phyloP scores from a whole-genome alignment of 257 asterid genomes.

The Linaria vulgaris region DNA sequence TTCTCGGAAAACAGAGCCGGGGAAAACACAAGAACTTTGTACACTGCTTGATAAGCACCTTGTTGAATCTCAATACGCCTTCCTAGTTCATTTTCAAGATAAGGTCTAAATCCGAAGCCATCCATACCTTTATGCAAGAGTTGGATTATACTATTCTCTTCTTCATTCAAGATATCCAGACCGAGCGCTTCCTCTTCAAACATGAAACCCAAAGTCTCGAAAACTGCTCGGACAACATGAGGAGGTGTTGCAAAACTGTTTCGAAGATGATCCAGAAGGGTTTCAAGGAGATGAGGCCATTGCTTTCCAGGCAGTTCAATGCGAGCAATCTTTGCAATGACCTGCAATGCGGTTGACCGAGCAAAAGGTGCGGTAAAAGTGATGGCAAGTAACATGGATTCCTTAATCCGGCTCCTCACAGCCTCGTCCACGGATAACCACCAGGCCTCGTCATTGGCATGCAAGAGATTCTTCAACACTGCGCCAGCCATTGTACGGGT shows the following conservation, averaged over 20 bases:
- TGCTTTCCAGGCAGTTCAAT: conserved; percentile 57
- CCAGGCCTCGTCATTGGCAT: conserved; percentile 64
- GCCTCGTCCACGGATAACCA: conserved; percentile 48
- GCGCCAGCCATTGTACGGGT: conserved; percentile 66
- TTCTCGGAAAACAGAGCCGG: conserved; percentile 53
- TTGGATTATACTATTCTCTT: conserved; percentile 58
- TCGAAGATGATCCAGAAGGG: conserved; percentile 48
- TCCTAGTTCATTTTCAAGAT: too few species aligned
- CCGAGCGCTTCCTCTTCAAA: conserved; percentile 61
- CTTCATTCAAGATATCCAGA: conserved; percentile 56
- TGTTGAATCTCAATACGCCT: conserved; percentile 47
- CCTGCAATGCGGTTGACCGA: conserved; percentile 61
- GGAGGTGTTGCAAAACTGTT: conserved; percentile 53
- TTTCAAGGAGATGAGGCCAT: conserved; percentile 57
- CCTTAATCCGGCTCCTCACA: conserved; percentile 49
- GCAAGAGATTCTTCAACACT: conserved; percentile 60
- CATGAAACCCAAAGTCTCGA: conserved; percentile 56
- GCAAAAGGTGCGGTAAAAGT: conserved; percentile 47
- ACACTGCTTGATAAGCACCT: conserved; percentile 53
- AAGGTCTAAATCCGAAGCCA: too few species aligned
- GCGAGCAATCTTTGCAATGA: conserved; percentile 59
- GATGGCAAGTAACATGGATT: conserved; percentile 48
- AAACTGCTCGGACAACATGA: conserved; percentile 58
- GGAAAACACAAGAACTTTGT: conserved; percentile 61
- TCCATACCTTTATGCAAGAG: conserved; percentile 65